A percentile compares a stretch with the other conserved stretches of the same genome.
These are phyloP conservation scores for Ceratocystis cacaofunesta DNA, from an alignment of 2,329 filamentous ascomycete species.

Conservation along the genomic window DNA sequence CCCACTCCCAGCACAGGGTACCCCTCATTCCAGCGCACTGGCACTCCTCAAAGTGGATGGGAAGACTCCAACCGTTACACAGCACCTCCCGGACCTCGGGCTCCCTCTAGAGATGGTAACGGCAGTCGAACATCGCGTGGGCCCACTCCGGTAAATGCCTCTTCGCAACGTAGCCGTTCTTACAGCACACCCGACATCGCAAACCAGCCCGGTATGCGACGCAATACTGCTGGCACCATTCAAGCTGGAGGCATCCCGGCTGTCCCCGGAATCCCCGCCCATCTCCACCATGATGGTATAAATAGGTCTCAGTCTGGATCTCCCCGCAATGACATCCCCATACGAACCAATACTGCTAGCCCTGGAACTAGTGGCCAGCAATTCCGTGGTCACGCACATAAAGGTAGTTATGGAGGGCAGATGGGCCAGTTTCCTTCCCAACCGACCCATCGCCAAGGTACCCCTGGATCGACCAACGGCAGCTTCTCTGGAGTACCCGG, in stretches of 20 bases:
- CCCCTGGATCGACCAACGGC: conserved; percentile 26
- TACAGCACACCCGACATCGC: conserved; percentile 86
- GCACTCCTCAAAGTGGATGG: conserved; percentile 52
- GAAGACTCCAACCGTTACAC: conserved; percentile 71
- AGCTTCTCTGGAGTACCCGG: conserved; percentile 25
- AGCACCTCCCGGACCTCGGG: conserved; percentile 70
- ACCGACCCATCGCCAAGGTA: conserved; percentile 37
- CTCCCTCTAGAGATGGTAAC: conserved; percentile 57
- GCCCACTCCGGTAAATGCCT: conserved; percentile 52
- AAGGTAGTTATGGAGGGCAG: conserved; percentile 34
- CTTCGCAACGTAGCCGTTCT: conserved; percentile 66
- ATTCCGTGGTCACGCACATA: conserved; percentile 29
- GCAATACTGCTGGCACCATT: conserved; percentile 33
- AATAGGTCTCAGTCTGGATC: conserved; percentile 72
- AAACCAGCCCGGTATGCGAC: conserved; percentile 49
- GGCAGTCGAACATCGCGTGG: conserved; percentile 39
- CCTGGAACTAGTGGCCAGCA: conserved; percentile 52
- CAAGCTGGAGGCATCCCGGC: conserved; percentile 45
- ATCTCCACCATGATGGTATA: conserved; percentile 48
- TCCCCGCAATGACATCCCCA: conserved; percentile 52
- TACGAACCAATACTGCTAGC: conserved; percentile 55
- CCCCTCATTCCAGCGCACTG: conserved; percentile 56
- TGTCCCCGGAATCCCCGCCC: conserved; percentile 62
- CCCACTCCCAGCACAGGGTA: conserved; percentile 30
- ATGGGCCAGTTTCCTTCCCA: conserved; percentile 43